Evolutionary conservation across 495 filamentous ascomycete species (phyloP).

Genomic region (Penicillium turbatum): DNA sequence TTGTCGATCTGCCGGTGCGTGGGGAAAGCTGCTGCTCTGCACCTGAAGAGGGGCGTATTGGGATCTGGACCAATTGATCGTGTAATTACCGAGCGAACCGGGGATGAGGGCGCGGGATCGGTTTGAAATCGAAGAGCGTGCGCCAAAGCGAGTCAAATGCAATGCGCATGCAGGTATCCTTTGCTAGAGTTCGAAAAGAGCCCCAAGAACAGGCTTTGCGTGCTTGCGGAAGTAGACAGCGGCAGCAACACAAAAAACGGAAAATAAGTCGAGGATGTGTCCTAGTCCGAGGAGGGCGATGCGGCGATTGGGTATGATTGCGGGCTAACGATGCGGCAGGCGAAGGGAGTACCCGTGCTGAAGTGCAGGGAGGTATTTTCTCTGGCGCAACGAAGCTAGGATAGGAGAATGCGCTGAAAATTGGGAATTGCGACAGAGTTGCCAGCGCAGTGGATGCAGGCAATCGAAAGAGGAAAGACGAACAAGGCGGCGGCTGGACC

Average conservation of each 20-base stretch:
- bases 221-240: constrained; percentile 22
- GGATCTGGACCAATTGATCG: constrained; percentile 37
- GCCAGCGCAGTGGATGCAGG: constrained; percentile 44
- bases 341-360: constrained; percentile 29
- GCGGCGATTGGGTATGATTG: constrained; percentile 25
- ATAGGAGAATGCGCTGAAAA: constrained; percentile 19
- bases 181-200: constrained; percentile 19
- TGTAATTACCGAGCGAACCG: constrained; percentile 20
- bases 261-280: constrained; percentile 15
- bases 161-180: constrained; percentile 19
- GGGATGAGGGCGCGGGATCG: constrained; percentile 12
- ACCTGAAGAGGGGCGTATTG: constrained; percentile 26
- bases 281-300: constrained; percentile 1
- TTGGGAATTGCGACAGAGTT: constrained; percentile 30
- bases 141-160: constrained; percentile 16
- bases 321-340: constrained; percentile 22
- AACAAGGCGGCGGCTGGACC: constrained; percentile 38
- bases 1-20: constrained; percentile 38
- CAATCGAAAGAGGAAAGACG: constrained; percentile 40
- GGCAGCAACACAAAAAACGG: constrained; percentile 14
- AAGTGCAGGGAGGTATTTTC: constrained; percentile 26
- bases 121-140: constrained; percentile 12
- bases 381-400: constrained; percentile 17
- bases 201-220: constrained; percentile 18
- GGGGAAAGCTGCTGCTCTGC: constrained; percentile 40